Base-by-base conservation (phyloP, 2,329 filamentous ascomycete genomes). In the Thielaviopsis ethacetica region DNA sequence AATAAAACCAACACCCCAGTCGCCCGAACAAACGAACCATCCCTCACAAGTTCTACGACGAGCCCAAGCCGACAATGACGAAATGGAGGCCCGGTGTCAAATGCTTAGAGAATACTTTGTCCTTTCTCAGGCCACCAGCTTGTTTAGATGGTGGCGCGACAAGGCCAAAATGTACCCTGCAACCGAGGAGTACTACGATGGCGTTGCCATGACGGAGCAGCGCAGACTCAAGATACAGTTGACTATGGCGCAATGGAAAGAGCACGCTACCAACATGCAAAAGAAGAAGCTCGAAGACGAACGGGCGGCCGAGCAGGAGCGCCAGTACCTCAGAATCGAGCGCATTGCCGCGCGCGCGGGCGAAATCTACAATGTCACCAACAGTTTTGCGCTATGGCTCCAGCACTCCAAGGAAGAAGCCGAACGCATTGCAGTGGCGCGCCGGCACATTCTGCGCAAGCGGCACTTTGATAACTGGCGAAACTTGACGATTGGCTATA, bases 361-460 rank as follows among this genome's bases (percentile, higher is more conserved):
- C 61, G 77, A 86, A 65, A 70, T 86, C 12, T 85, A 82, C 64
- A 73, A 88, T 6, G 69, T 85, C 60, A 79, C 76, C 3, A 84
- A 61, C 22, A 56, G 50, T 26, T 60, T 63, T 53, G 53, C 41
- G 10, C n/a, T 61, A 63, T 94, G 88, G 88, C 78, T 79, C 12
- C 77, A 79, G 58, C 74, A 78, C 56, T 78, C 86, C 12, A 77
- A 76, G 5, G 81, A 86, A 15, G 81, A 88, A 65, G 73, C 82
- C 17, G 77, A 82, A 62, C 78, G 81, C 49, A 88, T 86, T 3
- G 80, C 79, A 4, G 75, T 82, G 50, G 88, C 86, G 21, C 78
- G 85, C 62, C 76, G 81, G 62, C 85, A 88, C 67, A 81, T 91
- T 61, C 71, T 93, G 58, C 76, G 84, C 59, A 81, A 73, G 60